Conservation (phyloP, 2,329 filamentous ascomycete genomes). For the Emmonsia crescens region DNA sequence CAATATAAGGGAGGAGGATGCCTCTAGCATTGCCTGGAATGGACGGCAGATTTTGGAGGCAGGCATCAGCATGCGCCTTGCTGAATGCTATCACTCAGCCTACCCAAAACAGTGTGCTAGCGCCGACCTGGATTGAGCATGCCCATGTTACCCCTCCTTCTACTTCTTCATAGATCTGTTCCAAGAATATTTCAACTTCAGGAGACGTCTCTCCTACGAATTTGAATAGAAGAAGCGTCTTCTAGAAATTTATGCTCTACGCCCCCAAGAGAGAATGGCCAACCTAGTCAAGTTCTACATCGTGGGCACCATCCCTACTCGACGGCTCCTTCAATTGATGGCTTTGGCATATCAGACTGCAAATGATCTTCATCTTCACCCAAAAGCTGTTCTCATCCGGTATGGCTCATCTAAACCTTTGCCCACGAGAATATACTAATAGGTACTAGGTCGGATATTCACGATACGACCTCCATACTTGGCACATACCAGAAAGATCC, state of each 20-base stretch:
- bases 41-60: no score
- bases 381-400: constrained; percentile 1
- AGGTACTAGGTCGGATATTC: background rate
- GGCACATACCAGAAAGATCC: background rate
- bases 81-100: no score
- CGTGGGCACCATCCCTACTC: no score
- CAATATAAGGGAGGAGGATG: no score
- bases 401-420: background rate
- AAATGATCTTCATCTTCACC: constrained; percentile 1
- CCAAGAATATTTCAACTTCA: background rate
- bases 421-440: background rate
- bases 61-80: no score
- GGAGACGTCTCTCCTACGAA: background rate
- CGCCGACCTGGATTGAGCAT: no score
- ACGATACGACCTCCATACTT: constrained; percentile 1
- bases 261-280: background rate
- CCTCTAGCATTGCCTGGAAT: no score
- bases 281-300: constrained; percentile 2
- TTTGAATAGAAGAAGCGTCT: background rate
- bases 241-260: background rate
- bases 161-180: background rate
- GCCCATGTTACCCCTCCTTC: background rate
- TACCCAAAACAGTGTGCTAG: no score
- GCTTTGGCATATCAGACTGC: background rate
- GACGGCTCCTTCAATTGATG: no score